Evolutionary conservation across 371 early-diverging fungal genomes (phyloP).

Genomic region (Syncephalastrum racemosum): DNA sequence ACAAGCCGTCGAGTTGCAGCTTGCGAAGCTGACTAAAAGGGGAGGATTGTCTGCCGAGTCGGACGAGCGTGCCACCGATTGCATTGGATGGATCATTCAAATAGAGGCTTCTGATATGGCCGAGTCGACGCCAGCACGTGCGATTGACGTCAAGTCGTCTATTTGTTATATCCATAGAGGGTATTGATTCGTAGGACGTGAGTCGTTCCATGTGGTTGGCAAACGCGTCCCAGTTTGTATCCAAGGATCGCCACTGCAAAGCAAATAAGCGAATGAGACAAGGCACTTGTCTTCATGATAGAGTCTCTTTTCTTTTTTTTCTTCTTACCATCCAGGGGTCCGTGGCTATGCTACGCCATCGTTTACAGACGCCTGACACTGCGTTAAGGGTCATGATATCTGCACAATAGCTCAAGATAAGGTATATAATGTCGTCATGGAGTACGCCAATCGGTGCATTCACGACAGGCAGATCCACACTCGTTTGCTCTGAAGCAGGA

Average conservation of each 20-base stretch:
- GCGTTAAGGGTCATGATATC: constrained; percentile 1
- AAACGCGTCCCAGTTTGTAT: constrained; percentile 6
- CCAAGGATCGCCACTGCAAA: constrained; percentile 15
- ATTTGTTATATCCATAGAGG: not conserved
- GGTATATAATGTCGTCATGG: not conserved
- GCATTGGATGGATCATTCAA: too few relatives aligned
- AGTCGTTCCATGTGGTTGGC: not conserved
- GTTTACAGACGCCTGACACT: constrained; percentile 12
- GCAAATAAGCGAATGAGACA: not conserved
- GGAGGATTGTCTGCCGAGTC: too few relatives aligned
- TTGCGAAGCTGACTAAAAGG: too few relatives aligned
- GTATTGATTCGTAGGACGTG: not conserved
- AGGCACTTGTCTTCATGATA: not conserved
- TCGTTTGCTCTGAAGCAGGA: not conserved
- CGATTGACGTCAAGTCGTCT: too few relatives aligned
- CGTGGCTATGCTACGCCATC: constrained; percentile 10
- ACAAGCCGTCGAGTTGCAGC: too few relatives aligned
- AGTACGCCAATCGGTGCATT: constrained; percentile 1
- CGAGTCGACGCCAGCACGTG: not conserved
- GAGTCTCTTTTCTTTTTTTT: not conserved
- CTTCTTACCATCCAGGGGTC: constrained; percentile 12
- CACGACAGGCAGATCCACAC: not conserved
- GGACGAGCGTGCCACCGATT: too few relatives aligned
- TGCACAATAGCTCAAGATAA: constrained; percentile 13
- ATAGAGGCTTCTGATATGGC: not conserved